These are phyloP conservation scores for Metahyphopichia silvanorum DNA, from an alignment of 805 yeast species.

Conservation along the genomic window DNA sequence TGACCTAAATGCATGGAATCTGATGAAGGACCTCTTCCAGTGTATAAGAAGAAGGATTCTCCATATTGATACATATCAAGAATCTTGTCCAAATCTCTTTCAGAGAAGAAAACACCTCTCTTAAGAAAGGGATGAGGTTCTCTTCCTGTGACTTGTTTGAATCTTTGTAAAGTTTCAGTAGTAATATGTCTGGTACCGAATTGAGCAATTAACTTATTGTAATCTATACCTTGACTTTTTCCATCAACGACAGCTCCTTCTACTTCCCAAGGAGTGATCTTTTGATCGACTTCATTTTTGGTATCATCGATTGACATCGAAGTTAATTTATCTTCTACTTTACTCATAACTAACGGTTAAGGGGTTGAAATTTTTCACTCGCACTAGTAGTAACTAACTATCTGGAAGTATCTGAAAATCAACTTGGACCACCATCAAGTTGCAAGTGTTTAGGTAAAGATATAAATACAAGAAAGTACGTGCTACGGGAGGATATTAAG, in stretches of 20 bases:
- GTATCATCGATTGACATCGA: slow-evolving; percentile 7
- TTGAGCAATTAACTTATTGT: slow-evolving; percentile 78
- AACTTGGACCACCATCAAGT: too few species aligned
- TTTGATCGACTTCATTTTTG: slow-evolving; percentile 26
- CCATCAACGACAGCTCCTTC: slow-evolving; percentile 98
- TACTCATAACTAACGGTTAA: too few species aligned
- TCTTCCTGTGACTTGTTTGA: slow-evolving; percentile 79
- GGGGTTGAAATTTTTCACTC: too few species aligned
- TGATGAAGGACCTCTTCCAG: slow-evolving; percentile 96
- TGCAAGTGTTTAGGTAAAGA: too few species aligned
- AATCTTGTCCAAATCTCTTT: slow-evolving; percentile 76
- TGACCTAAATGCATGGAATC: slow-evolving; percentile 97
- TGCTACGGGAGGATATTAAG: slow-evolving; percentile 1
- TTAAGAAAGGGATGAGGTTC: slow-evolving; percentile 87
- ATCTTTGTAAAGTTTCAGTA: slow-evolving; percentile 69
- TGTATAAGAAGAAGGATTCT: slow-evolving; percentile 90
- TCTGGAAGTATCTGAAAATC: too few species aligned
- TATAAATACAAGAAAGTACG: too few species aligned
- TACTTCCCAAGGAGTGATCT: slow-evolving; percentile 94
- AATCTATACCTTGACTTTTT: slow-evolving; percentile 84
- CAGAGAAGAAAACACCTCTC: slow-evolving; percentile 90
- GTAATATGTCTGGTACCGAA: slow-evolving; percentile 82
- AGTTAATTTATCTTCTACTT: slow-evolving; percentile 15
- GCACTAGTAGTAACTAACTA: too few species aligned
- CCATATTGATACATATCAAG: slow-evolving; percentile 90